Evolutionary conservation across 148 eudicot genomes (phyloP), one percentile per base, ranked within the genome.

Genomic region (Chenopodium berlandieri): DNA sequence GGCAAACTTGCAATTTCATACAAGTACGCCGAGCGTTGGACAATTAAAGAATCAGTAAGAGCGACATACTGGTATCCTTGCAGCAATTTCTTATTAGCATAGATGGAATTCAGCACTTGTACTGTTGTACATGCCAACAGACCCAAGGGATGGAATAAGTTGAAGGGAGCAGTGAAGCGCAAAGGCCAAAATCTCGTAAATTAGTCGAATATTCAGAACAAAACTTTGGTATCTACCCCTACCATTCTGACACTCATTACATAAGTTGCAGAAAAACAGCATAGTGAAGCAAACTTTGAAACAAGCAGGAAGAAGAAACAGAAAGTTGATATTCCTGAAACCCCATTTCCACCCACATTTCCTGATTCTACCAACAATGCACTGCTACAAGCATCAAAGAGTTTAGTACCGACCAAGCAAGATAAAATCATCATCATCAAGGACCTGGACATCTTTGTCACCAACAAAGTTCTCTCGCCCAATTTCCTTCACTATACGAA

Each of bases 391-490:
- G 6, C 40, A 17, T 71, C 22, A 19, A 70, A 4, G n/a, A 56
- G 54, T 7, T 85, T 79, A 92, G 82, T 94, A 94, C 47, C 98
- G 90, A 70, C 92, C 89, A 37, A 94, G 76, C 86, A 89, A 89
- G 66, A 87, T 78, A 79, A 94, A 94, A 75, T 94, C 95, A 4
- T 92, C 88, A 12, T 94, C 98, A 48, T 87, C 90, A 50, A 94
- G 91, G 75, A 90, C 87, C 58, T 83, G 85, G 47, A 94, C 94
- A 74, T 91, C 93, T 79, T 83, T 85, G 40, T 84, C 82, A 20
- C 98, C 98, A 20, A 94, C 83, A 68, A 94, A 94, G 79, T 94
- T 83, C 83, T 94, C 93, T 8, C 97, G 84, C 47, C 98, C 98
- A 22, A 94, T 83, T 34, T 89, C 84, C 84, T 91, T 91, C 73